Conservation (phyloP, 495 filamentous ascomycete species). For the Lophiostoma macrostomum region DNA sequence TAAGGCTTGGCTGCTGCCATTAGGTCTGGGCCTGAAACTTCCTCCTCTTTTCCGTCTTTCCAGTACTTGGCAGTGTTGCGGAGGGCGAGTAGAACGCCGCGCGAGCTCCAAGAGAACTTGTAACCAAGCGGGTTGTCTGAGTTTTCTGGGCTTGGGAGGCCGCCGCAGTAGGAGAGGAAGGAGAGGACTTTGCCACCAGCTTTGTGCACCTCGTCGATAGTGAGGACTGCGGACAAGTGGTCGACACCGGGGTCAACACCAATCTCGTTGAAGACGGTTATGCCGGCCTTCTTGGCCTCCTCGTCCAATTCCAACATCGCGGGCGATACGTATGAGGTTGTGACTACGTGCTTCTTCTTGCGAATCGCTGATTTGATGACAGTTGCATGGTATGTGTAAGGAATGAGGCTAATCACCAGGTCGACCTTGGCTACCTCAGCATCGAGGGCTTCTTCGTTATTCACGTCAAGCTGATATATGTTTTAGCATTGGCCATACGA, state of each 20-base stretch:
- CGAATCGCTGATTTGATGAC: slow-evolving; percentile 95
- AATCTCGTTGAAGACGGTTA: slow-evolving; percentile 98
- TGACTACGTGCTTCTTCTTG: slow-evolving; percentile 92
- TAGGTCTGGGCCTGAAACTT: slow-evolving; percentile 53
- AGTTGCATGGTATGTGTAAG: slow-evolving; percentile 85
- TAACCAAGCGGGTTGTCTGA: slow-evolving; percentile 92
- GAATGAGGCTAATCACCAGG: slow-evolving; percentile 66
- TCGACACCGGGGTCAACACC: slow-evolving; percentile 68
- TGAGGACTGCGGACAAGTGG: slow-evolving; percentile 85
- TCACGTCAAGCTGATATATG: slow-evolving; percentile 85
- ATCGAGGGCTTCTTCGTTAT: slow-evolving; percentile 68
- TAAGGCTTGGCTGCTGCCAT: slow-evolving; percentile 91
- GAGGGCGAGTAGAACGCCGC: slow-evolving; percentile 84
- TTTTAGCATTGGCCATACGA: too few species aligned
- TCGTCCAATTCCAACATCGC: slow-evolving; percentile 87
- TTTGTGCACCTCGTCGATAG: slow-evolving; percentile 76
- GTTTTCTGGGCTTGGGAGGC: slow-evolving; percentile 76
- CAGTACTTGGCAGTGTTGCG: slow-evolving; percentile 83
- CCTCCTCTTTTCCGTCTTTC: slow-evolving; percentile 70
- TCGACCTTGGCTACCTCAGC: slow-evolving; percentile 72
- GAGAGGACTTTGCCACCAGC: slow-evolving; percentile 80
- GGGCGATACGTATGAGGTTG: slow-evolving; percentile 90
- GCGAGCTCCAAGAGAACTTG: slow-evolving; percentile 75
- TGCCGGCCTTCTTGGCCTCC: slow-evolving; percentile 83
- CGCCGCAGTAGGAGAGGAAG: slow-evolving; percentile 89